phyloP scores from a whole-genome alignment of 1,284 basidiomycete species.

The Malassezia obtusa region DNA sequence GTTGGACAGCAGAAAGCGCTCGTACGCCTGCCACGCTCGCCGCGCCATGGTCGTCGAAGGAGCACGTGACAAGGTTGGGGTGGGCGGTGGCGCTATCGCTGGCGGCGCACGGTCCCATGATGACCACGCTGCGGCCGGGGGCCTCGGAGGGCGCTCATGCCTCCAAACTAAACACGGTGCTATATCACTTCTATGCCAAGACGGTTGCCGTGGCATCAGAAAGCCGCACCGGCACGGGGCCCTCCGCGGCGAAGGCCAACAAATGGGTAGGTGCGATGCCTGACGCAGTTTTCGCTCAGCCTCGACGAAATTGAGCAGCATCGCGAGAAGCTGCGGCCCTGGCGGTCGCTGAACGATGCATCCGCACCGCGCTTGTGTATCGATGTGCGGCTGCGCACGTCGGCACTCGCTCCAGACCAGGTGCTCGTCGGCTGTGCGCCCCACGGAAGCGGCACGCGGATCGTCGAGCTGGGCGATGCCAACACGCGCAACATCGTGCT shows the following conservation, averaged over 20 bases:
- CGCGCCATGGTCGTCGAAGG: conserved; percentile 22
- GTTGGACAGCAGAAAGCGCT: conserved; percentile 39
- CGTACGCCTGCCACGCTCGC: conserved; percentile 31
- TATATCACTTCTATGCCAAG: conserved; percentile 18
- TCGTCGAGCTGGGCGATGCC: not conserved
- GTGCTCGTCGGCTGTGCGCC: not conserved
- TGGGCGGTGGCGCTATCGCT: not conserved
- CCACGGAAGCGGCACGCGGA: not conserved
- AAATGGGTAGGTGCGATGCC: conserved; percentile 11
- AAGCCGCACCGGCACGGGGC: not conserved
- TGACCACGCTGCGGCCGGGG: conserved; percentile 2
- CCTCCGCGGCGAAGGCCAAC: not conserved
- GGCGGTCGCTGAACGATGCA: not conserved
- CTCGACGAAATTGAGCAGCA: conserved; percentile 1
- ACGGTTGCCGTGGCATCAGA: conserved; percentile 14
- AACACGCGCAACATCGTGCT: not conserved
- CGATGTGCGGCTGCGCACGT: conserved; percentile 5
- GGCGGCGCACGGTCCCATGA: conserved; percentile 1
- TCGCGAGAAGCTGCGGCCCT: conserved; percentile 6
- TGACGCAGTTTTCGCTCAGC: conserved; percentile 13
- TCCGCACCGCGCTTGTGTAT: conserved; percentile 3
- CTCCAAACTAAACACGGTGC: conserved; percentile 10
- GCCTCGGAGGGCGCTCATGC: not conserved
- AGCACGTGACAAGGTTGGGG: not conserved
- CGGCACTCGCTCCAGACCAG: not conserved